A percentile compares a stretch with the other conserved stretches of the same genome.
Evolutionary conservation across 2,329 filamentous ascomycete genomes (phyloP).

Genomic region (Biscogniauxia mediterranea): DNA sequence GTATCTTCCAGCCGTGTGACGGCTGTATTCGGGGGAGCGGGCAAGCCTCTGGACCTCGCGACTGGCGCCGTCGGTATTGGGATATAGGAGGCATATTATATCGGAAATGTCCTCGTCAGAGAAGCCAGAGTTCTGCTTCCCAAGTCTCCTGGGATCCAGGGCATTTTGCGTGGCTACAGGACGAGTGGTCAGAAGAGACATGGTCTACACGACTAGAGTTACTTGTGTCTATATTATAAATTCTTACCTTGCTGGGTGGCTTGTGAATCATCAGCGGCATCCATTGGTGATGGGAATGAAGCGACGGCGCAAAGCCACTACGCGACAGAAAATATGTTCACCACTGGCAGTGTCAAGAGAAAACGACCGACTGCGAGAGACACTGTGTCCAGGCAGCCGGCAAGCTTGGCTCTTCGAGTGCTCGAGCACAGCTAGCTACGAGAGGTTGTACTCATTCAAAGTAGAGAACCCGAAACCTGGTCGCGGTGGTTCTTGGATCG

Average conservation of each 20-base stretch:
- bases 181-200: slow-evolving; percentile 8
- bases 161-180: slow-evolving; percentile 70
- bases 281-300: slow-evolving; percentile 24
- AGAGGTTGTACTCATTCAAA: slow-evolving; percentile 17
- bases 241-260: slow-evolving; percentile 33
- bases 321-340: slow-evolving; percentile 6
- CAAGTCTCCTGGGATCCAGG: slow-evolving; percentile 75
- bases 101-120: slow-evolving; percentile 81
- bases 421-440: slow-evolving; percentile 6
- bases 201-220: neutral
- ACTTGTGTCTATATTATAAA: neutral
- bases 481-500: neutral
- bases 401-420: slow-evolving; percentile 10
- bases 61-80: slow-evolving; percentile 70
- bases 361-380: slow-evolving; percentile 26
- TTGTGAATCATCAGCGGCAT: slow-evolving; percentile 29
- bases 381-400: slow-evolving; percentile 26
- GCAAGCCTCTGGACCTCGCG: slow-evolving; percentile 61
- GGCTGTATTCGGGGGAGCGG: slow-evolving; percentile 39
- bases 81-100: slow-evolving; percentile 85
- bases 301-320: slow-evolving; percentile 10
- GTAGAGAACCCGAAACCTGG: neutral
- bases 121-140: slow-evolving; percentile 79
- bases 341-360: neutral
- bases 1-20: slow-evolving; percentile 49